phyloP scores from a whole-genome alignment of 2,329 filamentous ascomycete species.

The Fusarium coicis region DNA sequence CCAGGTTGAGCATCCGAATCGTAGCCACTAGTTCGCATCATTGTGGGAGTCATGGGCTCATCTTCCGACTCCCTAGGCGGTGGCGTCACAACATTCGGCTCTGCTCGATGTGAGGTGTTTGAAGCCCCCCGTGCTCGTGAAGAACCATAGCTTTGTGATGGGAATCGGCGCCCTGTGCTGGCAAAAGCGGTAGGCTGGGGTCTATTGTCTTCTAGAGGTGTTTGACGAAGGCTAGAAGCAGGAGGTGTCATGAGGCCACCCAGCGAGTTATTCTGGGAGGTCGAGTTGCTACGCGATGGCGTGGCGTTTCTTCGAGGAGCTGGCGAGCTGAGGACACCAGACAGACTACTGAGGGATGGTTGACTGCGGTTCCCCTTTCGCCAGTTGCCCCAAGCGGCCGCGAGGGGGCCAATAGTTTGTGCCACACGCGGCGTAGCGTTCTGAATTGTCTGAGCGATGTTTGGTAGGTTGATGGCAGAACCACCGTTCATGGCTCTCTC shows the following conservation, averaged over 20 bases:
- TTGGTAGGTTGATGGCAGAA: constrained; percentile 75
- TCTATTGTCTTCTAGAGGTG: constrained; percentile 56
- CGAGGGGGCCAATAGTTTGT: constrained; percentile 78
- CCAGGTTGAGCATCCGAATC: constrained; percentile 70
- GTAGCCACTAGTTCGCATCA: constrained; percentile 68
- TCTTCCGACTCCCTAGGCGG: constrained; percentile 52
- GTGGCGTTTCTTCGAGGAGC: constrained; percentile 59
- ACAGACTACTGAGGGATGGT: constrained; percentile 59
- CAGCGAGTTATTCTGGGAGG: constrained; percentile 70
- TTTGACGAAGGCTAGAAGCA: constrained; percentile 75
- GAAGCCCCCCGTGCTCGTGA: constrained; percentile 45
- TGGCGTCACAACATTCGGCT: constrained; percentile 46
- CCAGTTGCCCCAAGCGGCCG: constrained; percentile 99
- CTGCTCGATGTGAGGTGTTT: constrained; percentile 44
- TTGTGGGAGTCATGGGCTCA: constrained; percentile 68
- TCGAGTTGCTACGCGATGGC: constrained; percentile 67
- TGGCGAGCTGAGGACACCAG: constrained; percentile 59
- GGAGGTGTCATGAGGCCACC: constrained; percentile 92
- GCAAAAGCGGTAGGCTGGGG: constrained; percentile 70
- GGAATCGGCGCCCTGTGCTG: constrained; percentile 68
- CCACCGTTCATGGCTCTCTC: constrained; percentile 82
- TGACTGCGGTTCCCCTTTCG: constrained; percentile 74
- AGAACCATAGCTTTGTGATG: constrained; percentile 53
- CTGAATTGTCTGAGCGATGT: constrained; percentile 80
- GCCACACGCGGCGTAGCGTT: constrained; percentile 85